Evolutionary conservation across 1,284 basidiomycete genomes (phyloP), one percentile per base, ranked within the genome.

Genomic region (Cutaneotrichosporon mucoides): DNA sequence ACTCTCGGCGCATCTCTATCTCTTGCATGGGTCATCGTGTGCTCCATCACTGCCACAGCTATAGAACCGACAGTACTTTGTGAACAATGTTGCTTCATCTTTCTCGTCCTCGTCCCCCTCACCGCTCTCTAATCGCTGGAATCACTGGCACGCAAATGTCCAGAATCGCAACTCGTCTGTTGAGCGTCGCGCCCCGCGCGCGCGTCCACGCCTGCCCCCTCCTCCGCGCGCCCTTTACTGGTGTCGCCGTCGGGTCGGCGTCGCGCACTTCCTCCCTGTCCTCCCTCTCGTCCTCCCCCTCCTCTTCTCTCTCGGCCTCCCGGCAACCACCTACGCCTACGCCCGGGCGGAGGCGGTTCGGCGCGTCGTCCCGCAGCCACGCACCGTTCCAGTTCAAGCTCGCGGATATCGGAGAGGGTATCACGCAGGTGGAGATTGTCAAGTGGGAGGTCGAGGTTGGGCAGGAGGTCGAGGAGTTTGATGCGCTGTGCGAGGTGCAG

Each of bases 361-460:
- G 60, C 64, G 58, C 61, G 5, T 59, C 64, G 6, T 34, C 41
- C 15, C 42, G 40, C 24, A 13, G 44, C 12, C 53, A 41, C 16
- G 65, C 55, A 4, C 56, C 57, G 5, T 68, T 67, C 54, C 71
- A 71, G 9, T 96, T 95, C 83, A 90, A 88, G 65, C 85, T 96
- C n/a, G 91, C 92, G 10, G 93, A 97, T 75, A 94, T 96, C 67
- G 93, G 93, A 8, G 93, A 97, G 78, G 93, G 81, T 5, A 83
- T 82, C 64, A 90, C 89, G 38, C 90, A 94, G 76, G 92, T 90
- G 68, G 91, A 93, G 78, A 84, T 94, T 65, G 85, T 94, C 60
- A 88, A 87, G 76, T 94, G 91, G 91, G 88, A 68, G 64, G 86
- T 85, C 50, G 42, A 86, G 84, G 86, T 84, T 73, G 70, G 85